Evolutionary conservation across 352 stramenopile genomes (phyloP), one percentile per base, ranked within the genome.

Genomic region (Phytopythium montanum): DNA sequence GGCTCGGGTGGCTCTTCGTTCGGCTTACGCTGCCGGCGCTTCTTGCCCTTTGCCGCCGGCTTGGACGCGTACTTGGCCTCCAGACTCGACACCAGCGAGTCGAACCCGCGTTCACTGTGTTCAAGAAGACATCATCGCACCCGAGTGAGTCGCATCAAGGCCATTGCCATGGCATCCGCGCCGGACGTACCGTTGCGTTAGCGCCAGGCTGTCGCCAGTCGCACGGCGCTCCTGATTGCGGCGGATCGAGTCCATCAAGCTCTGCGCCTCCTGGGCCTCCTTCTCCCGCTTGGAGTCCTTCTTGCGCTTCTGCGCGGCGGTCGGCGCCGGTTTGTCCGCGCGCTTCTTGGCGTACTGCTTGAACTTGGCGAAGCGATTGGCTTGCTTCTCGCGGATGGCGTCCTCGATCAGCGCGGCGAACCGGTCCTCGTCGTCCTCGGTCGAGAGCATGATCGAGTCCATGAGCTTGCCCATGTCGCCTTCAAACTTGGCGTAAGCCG

Each of bases 361-460:
- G 78, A 76, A 87, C 36, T 62, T 70, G 18, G 70, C 67, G 10
- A 77, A 76, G 3, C 42, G 19, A 41, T 85, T 75, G 10, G 26
- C 41, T n/a, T 46, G 36, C 55, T 86, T 73, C 29, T 60, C 59
- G 41, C 84, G 69, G 33, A 94, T 81, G 5, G 82, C 82, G 10
- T 70, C 57, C 56, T 89, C 64, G 29, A 92, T 92, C 62, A 94
- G 88, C 26, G 79, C 67, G 0, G 59, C 53, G 53, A 94, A 91
- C 13, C 85, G 76, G 14, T 79, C 72, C 52, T 89, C 78, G 61
- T 94, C 81, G 54, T 90, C 79, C 45, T 96, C 80, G 9, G 79
- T 94, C 23, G 81, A 91, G 49, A 96, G 65, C 87, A 97, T 97
- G 69, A 96, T 81, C 53, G 68, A 78, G 63, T 96, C 82, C 54